Conservation (phyloP, 495 filamentous ascomycete species). For the Tuber brumale region DNA sequence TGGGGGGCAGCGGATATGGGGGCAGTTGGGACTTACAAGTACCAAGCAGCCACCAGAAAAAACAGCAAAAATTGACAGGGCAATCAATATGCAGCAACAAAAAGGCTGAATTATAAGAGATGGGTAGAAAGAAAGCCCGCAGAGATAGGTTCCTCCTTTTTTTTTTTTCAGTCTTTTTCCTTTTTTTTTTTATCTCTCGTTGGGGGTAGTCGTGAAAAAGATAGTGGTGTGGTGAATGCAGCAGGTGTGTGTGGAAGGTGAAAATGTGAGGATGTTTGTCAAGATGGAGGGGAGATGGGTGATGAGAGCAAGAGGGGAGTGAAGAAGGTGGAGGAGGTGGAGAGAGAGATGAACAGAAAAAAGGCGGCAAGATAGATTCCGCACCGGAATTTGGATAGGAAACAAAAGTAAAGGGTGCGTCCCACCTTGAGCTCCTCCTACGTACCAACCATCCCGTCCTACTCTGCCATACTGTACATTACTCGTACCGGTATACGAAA, state of each 20-base stretch:
- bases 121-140: slow-evolving; percentile 17
- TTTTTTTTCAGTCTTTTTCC: slow-evolving; percentile 3
- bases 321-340: neutral
- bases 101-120: slow-evolving; percentile 35
- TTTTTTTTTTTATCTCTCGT: slow-evolving; percentile 4
- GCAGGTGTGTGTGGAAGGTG: neutral
- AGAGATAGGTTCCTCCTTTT: neutral
- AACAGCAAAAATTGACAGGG: slow-evolving; percentile 30
- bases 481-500: neutral
- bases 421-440: neutral
- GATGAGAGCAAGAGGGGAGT: neutral
- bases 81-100: slow-evolving; percentile 37
- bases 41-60: slow-evolving; percentile 31
- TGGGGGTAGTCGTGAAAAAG: neutral
- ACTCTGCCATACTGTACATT: neutral
- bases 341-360: neutral
- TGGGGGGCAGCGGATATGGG: slow-evolving; percentile 22
- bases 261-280: slow-evolving; percentile 1
- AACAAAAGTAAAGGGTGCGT: neutral
- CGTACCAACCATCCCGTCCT: neutral
- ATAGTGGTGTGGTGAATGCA: neutral
- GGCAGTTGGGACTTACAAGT: slow-evolving; percentile 35
- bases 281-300: neutral
- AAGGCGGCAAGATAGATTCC: neutral
- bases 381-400: neutral